Conservation (phyloP, 116 monocot species). For the Dioscorea cayenensis region DNA sequence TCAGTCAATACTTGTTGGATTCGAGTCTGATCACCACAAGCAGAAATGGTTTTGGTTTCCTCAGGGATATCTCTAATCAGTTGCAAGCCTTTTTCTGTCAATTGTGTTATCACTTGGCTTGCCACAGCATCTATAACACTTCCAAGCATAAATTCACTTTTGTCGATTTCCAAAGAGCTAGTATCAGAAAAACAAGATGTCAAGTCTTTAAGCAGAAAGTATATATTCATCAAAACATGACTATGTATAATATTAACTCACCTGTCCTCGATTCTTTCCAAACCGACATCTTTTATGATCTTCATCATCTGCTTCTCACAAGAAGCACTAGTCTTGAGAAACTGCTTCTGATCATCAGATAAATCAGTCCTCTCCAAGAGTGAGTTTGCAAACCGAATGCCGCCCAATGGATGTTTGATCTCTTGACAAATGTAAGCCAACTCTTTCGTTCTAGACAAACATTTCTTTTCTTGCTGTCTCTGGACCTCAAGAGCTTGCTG, state of each 20-base stretch:
- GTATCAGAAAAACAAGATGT: slow-evolving; percentile 2
- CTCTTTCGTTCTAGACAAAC: slow-evolving; percentile 63
- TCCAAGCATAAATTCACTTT: slow-evolving; percentile 39
- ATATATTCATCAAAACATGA: neutral
- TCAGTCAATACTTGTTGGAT: slow-evolving; percentile 62
- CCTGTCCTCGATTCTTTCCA: slow-evolving; percentile 61
- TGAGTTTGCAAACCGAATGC: slow-evolving; percentile 58
- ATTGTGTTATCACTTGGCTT: slow-evolving; percentile 55
- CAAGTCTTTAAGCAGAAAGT: neutral
- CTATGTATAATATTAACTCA: slow-evolving; percentile 8
- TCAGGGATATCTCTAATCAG: slow-evolving; percentile 57
- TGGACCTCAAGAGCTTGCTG: slow-evolving; percentile 71
- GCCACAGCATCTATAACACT: slow-evolving; percentile 53
- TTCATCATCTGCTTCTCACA: slow-evolving; percentile 79
- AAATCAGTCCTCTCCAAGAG: slow-evolving; percentile 58
- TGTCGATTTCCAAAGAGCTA: slow-evolving; percentile 55
- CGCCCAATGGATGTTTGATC: slow-evolving; percentile 69
- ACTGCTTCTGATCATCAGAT: slow-evolving; percentile 75
- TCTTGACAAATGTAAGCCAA: slow-evolving; percentile 76
- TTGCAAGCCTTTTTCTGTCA: slow-evolving; percentile 50
- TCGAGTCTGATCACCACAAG: slow-evolving; percentile 61
- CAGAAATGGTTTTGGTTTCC: slow-evolving; percentile 44
- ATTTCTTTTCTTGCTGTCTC: slow-evolving; percentile 62
- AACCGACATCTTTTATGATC: slow-evolving; percentile 44
- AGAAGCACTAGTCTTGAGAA: slow-evolving; percentile 57